Conservation (phyloP, 2,329 filamentous ascomycete genomes). For the Aspergillus tanneri region DNA sequence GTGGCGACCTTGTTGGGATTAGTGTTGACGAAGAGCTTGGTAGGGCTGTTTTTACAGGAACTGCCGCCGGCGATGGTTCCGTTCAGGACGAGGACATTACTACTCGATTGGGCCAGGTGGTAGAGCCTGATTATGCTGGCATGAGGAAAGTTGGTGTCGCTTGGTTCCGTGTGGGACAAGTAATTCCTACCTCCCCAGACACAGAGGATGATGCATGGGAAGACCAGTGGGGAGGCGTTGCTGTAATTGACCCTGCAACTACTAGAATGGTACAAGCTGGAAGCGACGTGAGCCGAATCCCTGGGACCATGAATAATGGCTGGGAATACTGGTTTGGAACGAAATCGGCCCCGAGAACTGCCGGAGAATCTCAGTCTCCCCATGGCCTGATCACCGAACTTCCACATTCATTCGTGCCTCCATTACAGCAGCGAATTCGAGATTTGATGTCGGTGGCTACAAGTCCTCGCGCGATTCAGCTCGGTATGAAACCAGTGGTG, state of each 20-base stretch:
- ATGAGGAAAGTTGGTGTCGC: constrained; percentile 64
- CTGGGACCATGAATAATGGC: constrained; percentile 69
- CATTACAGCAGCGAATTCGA: constrained; percentile 68
- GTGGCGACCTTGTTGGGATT: constrained; percentile 84
- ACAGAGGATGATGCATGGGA: constrained; percentile 61
- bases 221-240: constrained; percentile 80
- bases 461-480: constrained; percentile 78
- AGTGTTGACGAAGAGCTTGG: constrained; percentile 84
- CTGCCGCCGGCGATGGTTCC: constrained; percentile 54
- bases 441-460: constrained; percentile 87
- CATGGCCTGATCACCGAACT: constrained; percentile 40
- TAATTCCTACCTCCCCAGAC: constrained; percentile 51
- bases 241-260: constrained; percentile 78
- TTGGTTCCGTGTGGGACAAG: constrained; percentile 88
- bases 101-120: constrained; percentile 38
- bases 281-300: constrained; percentile 77
- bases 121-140: constrained; percentile 23
- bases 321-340: constrained; percentile 91
- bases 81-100: constrained; percentile 70
- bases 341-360: constrained; percentile 59
- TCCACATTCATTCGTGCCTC: constrained; percentile 52
- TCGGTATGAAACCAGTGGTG: constrained; percentile 83
- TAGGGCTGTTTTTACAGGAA: constrained; percentile 72
- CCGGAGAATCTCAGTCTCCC: constrained; percentile 32
- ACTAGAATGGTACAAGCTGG: constrained; percentile 92